Evolutionary conservation across 129 eudicot species (phyloP).

Genomic region (Pseudognaphalium luteoalbum): DNA sequence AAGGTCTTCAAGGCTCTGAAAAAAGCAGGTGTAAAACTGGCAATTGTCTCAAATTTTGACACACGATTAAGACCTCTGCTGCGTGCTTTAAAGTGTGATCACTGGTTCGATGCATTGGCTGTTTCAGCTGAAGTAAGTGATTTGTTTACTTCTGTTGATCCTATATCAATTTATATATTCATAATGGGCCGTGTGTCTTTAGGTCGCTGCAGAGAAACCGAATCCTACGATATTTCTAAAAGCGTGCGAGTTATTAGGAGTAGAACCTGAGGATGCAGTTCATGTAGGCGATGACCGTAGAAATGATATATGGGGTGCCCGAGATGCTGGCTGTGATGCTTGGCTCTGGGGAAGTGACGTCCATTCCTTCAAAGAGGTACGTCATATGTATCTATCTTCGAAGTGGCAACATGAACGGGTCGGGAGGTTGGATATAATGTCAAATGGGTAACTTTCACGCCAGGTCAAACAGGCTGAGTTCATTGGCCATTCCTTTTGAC

Average conservation of each 20-base stretch:
- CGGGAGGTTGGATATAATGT: not conserved
- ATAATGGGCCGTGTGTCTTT: not conserved
- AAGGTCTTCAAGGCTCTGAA: conserved; percentile 77
- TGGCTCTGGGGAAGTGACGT: conserved; percentile 99
- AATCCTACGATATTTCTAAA: conserved; percentile 86
- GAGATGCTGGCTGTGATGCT: conserved; percentile 99
- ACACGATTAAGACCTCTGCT: conserved; percentile 84
- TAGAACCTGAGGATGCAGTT: conserved; percentile 92
- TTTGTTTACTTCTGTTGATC: not conserved
- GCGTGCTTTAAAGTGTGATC: conserved; percentile 84
- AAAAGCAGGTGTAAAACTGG: conserved; percentile 80
- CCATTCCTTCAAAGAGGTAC: conserved; percentile 91
- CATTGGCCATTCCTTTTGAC: not conserved
- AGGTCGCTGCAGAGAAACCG: conserved; percentile 99
- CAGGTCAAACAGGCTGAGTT: not conserved
- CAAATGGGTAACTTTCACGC: not conserved
- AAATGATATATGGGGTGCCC: conserved; percentile 97
- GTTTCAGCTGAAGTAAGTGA: conserved; percentile 94
- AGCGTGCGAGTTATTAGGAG: conserved; percentile 96
- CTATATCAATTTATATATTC: not conserved
- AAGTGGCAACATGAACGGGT: not conserved
- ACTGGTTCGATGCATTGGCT: conserved; percentile 99
- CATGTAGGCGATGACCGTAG: conserved; percentile 99
- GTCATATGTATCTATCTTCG: not conserved
- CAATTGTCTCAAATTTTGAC: conserved; percentile 93